Conservation (phyloP, 2,329 filamentous ascomycete genomes). For the Tetracladium maxilliforme region DNA sequence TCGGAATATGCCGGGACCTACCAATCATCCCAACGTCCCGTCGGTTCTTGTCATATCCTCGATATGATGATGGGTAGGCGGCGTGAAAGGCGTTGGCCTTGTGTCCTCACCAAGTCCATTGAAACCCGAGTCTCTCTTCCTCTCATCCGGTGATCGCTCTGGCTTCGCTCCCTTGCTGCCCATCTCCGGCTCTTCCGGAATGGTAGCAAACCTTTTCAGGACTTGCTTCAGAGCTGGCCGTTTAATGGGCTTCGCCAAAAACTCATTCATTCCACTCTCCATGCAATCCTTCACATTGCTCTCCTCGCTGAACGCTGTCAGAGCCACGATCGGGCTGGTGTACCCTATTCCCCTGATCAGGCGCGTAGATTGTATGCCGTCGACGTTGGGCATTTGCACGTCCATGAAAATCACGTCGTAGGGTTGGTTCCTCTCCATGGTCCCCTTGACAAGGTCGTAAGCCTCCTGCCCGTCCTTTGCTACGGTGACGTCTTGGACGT, state of each 20-base stretch:
- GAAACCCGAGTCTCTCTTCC: too few relatives aligned
- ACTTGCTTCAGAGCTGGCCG: slow-evolving; percentile 79
- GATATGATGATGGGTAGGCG: too few relatives aligned
- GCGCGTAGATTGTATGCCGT: slow-evolving; percentile 74
- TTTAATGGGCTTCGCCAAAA: slow-evolving; percentile 60
- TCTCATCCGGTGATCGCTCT: neutral
- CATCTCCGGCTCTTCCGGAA: slow-evolving; percentile 49
- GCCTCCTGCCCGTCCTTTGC: slow-evolving; percentile 81
- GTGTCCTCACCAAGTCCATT: too few relatives aligned
- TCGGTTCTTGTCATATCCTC: too few relatives aligned
- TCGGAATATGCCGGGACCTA: too few relatives aligned
- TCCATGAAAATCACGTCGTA: slow-evolving; percentile 96
- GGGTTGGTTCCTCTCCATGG: slow-evolving; percentile 55
- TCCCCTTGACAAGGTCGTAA: slow-evolving; percentile 69
- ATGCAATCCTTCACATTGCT: slow-evolving; percentile 78
- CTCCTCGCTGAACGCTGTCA: slow-evolving; percentile 84
- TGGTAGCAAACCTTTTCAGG: slow-evolving; percentile 70
- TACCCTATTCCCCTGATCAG: slow-evolving; percentile 81
- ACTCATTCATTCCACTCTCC: slow-evolving; percentile 86
- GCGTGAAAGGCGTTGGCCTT: too few relatives aligned
- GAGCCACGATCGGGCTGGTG: slow-evolving; percentile 72
- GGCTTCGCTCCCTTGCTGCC: neutral
- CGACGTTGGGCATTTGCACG: slow-evolving; percentile 82
- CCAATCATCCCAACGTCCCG: too few relatives aligned
- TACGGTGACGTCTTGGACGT: slow-evolving; percentile 76